Conservation (phyloP, 768 basidiomycete species). For the Pleurotus eryngii region DNA sequence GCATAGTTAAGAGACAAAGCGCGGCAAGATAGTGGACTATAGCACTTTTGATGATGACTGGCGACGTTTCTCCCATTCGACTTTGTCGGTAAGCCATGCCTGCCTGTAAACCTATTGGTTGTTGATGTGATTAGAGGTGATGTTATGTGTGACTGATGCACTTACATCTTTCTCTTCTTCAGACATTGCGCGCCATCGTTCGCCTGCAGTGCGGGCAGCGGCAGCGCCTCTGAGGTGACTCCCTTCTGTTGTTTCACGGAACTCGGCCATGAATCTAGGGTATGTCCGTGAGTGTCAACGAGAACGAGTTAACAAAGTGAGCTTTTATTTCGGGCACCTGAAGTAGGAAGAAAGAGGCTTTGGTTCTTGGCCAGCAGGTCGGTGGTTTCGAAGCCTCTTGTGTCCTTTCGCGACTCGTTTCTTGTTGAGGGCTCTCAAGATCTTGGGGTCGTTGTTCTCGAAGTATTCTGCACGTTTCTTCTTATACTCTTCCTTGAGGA, state of each 20-base stretch:
- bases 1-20: no score
- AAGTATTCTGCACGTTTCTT: conserved; percentile 25
- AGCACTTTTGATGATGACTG: not conserved
- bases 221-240: not conserved
- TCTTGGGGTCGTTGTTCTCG: conserved; percentile 11
- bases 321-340: conserved; percentile 12
- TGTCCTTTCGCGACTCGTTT: conserved; percentile 25
- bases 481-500: conserved; percentile 14
- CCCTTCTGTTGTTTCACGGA: not conserved
- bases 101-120: not conserved
- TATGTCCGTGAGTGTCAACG: not conserved
- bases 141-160: not conserved
- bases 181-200: conserved; percentile 28
- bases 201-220: conserved; percentile 15
- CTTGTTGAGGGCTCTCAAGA: conserved; percentile 29
- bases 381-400: conserved; percentile 7
- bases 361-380: not conserved
- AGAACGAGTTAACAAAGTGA: not conserved
- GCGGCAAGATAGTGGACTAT: no score
- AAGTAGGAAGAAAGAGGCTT: conserved; percentile 17
- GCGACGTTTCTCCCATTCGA: not conserved
- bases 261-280: conserved; percentile 14
- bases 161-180: conserved; percentile 27
- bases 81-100: not conserved
- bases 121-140: not conserved